Conservation (phyloP, 768 basidiomycete genomes). For the Panaeolus cyanescens region DNA sequence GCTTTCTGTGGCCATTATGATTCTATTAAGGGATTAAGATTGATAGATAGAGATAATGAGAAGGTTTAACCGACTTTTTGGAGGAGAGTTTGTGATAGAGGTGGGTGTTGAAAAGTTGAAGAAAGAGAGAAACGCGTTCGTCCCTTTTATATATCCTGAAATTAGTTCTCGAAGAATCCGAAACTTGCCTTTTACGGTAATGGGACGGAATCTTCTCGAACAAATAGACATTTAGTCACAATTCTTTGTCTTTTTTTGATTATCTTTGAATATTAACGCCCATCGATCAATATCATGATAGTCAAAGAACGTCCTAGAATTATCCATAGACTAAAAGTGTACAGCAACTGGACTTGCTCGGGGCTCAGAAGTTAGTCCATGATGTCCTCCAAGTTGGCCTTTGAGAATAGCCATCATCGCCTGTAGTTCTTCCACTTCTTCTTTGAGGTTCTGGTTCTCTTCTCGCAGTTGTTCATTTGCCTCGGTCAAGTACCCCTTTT, state of each 20-base stretch:
- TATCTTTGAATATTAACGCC: conserved; percentile 10
- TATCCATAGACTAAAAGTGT: not conserved
- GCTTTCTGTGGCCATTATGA: conserved; percentile 75
- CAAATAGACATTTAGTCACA: conserved; percentile 14
- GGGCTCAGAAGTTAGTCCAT: conserved; percentile 45
- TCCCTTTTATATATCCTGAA: conserved; percentile 37
- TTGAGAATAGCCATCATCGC: conserved; percentile 73
- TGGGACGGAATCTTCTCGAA: conserved; percentile 45
- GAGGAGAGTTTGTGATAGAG: conserved; percentile 17
- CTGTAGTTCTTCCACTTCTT: conserved; percentile 59
- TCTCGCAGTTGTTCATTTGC: conserved; percentile 56
- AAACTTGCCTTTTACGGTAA: conserved; percentile 46
- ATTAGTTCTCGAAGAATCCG: conserved; percentile 53
- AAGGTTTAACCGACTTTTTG: conserved; percentile 21
- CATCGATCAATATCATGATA: conserved; percentile 10
- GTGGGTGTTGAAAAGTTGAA: conserved; percentile 25
- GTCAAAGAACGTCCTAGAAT: conserved; percentile 3
- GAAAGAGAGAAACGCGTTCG: conserved; percentile 23
- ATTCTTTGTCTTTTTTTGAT: not conserved
- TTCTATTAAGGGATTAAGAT: conserved; percentile 13
- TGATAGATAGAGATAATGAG: conserved; percentile 4
- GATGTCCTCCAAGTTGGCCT: conserved; percentile 50
- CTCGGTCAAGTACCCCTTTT: conserved; percentile 47
- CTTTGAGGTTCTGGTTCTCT: conserved; percentile 52
- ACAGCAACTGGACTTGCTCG: conserved; percentile 39